Percentiles rank a stretch among this genome's conserved stretches.
phyloP scores from a whole-genome alignment of 2,329 filamentous ascomycete species.

The Chaetomium olivaceum region DNA sequence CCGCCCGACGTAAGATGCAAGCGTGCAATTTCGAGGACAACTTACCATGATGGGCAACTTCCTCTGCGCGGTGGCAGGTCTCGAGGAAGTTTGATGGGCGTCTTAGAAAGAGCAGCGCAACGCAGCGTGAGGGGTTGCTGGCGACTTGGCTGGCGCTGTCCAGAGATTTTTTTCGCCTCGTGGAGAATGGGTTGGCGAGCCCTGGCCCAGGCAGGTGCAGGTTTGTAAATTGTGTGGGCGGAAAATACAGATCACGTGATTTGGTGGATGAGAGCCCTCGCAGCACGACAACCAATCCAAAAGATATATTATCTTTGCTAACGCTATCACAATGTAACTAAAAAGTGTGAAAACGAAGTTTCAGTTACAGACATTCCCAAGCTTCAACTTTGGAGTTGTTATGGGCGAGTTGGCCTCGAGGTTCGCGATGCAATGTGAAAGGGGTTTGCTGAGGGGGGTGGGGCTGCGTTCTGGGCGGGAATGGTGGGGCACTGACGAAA shows the following conservation, averaged over 20 bases:
- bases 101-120: constrained; percentile 31
- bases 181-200: constrained; percentile 32
- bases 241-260: constrained; percentile 34
- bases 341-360: too few species aligned
- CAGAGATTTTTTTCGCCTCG: constrained; percentile 35
- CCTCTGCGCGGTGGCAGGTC: constrained; percentile 44
- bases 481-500: constrained; percentile 1
- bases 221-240: constrained; percentile 33
- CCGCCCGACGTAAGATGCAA: not conserved
- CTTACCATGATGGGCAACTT: constrained; percentile 55
- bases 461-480: constrained; percentile 1
- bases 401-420: not conserved
- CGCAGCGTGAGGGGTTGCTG: constrained; percentile 33
- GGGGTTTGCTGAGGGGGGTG: not conserved
- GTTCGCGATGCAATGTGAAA: not conserved
- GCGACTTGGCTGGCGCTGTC: constrained; percentile 33
- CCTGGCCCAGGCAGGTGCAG: constrained; percentile 29
- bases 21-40: constrained; percentile 14
- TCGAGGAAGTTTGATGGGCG: constrained; percentile 40
- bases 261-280: not conserved
- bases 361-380: not conserved
- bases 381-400: not conserved
- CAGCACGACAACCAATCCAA: not conserved
- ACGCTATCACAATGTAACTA: not conserved
- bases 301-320: not conserved